phyloP scores from a whole-genome alignment of 2,329 filamentous ascomycete species.

The Leptodontidium sp. region DNA sequence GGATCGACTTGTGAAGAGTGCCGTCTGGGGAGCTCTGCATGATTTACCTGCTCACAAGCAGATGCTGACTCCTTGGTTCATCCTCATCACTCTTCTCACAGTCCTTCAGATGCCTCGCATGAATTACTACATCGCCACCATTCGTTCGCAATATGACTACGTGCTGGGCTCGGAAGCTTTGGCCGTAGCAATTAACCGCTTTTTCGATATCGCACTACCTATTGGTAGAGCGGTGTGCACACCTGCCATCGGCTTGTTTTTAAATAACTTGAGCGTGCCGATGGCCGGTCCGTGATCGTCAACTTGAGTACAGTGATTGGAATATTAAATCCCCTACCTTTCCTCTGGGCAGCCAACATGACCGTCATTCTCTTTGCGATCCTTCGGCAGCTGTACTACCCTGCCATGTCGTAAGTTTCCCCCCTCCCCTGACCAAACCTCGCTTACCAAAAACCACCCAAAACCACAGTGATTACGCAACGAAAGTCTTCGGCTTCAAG shows the following conservation, averaged over 20 bases:
- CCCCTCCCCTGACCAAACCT: not conserved
- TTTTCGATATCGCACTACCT: slow-evolving; percentile 27
- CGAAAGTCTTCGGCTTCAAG: slow-evolving; percentile 28
- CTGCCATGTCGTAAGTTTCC: slow-evolving; percentile 28
- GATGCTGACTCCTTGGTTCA: slow-evolving; percentile 28
- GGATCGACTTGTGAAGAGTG: slow-evolving; percentile 19
- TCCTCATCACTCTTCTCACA: slow-evolving; percentile 26
- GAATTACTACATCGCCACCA: slow-evolving; percentile 30
- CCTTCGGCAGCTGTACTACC: slow-evolving; percentile 26
- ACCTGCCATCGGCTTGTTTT: slow-evolving; percentile 25
- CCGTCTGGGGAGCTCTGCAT: slow-evolving; percentile 27
- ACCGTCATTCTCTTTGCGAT: slow-evolving; percentile 24
- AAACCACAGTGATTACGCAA: slow-evolving; percentile 21
- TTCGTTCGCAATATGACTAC: slow-evolving; percentile 26
- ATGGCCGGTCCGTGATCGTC: slow-evolving; percentile 23
- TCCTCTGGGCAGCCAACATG: slow-evolving; percentile 23
- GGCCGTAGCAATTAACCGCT: slow-evolving; percentile 17
- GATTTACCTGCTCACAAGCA: slow-evolving; percentile 24
- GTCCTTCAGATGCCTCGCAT: slow-evolving; percentile 26
- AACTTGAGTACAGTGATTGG: slow-evolving; percentile 21
- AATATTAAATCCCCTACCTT: slow-evolving; percentile 23
- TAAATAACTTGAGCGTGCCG: slow-evolving; percentile 24
- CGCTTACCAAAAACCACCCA: not conserved
- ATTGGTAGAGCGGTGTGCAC: slow-evolving; percentile 24
- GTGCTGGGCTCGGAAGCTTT: slow-evolving; percentile 26